phyloP scores from a whole-genome alignment of 345 rosid genomes.

The Clarkia xantiana region DNA sequence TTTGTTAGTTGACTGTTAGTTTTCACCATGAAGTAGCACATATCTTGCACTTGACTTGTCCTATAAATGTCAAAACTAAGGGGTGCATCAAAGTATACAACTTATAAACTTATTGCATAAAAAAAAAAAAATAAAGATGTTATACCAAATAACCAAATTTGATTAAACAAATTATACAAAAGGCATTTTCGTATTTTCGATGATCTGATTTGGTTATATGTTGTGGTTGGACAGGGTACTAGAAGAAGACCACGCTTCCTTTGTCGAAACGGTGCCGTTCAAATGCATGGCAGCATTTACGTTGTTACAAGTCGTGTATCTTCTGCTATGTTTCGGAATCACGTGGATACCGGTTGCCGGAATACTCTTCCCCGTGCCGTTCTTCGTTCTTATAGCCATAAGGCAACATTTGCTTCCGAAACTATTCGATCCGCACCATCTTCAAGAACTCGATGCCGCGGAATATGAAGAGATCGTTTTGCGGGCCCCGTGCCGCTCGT shows the following conservation, averaged over 20 bases:
- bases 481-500: no score
- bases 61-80: no score
- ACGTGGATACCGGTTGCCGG: constrained; percentile 88
- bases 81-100: no score
- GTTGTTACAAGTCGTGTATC: constrained; percentile 42
- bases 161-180: no score
- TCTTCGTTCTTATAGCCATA: constrained; percentile 59
- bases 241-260: constrained; percentile 60
- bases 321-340: constrained; percentile 53
- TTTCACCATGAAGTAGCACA: no score
- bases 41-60: no score
- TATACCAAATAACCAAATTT: no score
- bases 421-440: constrained; percentile 26
- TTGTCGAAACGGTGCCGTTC: constrained; percentile 61
- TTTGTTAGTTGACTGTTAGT: no score
- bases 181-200: no score
- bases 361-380: constrained; percentile 70
- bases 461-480: constrained; percentile 82
- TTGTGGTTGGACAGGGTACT: constrained; percentile 66
- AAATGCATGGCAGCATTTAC: constrained; percentile 41
- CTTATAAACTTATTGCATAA: no score
- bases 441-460: constrained; percentile 63
- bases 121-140: no score
- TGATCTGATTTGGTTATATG: no score
- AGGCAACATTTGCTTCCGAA: constrained; percentile 64